Conservation (phyloP, 768 basidiomycete species). For the Boletus coccyginus region DNA sequence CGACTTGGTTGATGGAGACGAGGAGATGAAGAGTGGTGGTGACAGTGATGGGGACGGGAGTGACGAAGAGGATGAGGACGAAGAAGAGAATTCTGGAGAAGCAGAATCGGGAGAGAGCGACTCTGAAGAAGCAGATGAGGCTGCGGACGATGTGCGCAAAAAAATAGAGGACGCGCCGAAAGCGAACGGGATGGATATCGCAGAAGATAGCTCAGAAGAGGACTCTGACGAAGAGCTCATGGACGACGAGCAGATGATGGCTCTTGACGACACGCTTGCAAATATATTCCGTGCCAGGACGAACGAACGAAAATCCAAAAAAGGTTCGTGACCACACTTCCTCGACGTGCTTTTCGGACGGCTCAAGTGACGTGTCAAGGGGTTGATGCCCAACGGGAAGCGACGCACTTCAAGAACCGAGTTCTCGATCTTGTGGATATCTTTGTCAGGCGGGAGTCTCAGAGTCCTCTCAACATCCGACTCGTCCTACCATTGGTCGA, state of each 20-base stretch:
- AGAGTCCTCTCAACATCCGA: slow-evolving; percentile 64
- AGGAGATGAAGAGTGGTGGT: slow-evolving; percentile 40
- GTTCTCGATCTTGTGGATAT: slow-evolving; percentile 93
- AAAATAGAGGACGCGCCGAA: slow-evolving; percentile 65
- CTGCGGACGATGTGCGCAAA: slow-evolving; percentile 51
- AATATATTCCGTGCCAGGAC: slow-evolving; percentile 75
- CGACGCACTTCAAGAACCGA: slow-evolving; percentile 94
- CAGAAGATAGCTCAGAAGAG: slow-evolving; percentile 51
- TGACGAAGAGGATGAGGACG: slow-evolving; percentile 37
- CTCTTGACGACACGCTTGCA: slow-evolving; percentile 88
- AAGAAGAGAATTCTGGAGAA: slow-evolving; percentile 32
- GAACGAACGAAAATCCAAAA: slow-evolving; percentile 57
- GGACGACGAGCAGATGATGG: slow-evolving; percentile 99
- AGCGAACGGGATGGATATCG: slow-evolving; percentile 56
- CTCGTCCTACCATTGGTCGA: slow-evolving; percentile 77
- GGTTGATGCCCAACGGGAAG: slow-evolving; percentile 76
- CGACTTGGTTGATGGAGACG: slow-evolving; percentile 44
- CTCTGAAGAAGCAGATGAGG: slow-evolving; percentile 47
- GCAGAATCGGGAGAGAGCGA: slow-evolving; percentile 35
- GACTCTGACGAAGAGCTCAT: slow-evolving; percentile 63
- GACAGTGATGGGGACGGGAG: slow-evolving; percentile 35
- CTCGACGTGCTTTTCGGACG: neutral
- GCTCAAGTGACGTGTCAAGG: slow-evolving; percentile 33
- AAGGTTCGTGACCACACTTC: slow-evolving; percentile 45
- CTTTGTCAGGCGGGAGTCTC: slow-evolving; percentile 73